Base-by-base conservation (phyloP, 139 green algal genomes). In the Yamagishiella unicocca region DNA sequence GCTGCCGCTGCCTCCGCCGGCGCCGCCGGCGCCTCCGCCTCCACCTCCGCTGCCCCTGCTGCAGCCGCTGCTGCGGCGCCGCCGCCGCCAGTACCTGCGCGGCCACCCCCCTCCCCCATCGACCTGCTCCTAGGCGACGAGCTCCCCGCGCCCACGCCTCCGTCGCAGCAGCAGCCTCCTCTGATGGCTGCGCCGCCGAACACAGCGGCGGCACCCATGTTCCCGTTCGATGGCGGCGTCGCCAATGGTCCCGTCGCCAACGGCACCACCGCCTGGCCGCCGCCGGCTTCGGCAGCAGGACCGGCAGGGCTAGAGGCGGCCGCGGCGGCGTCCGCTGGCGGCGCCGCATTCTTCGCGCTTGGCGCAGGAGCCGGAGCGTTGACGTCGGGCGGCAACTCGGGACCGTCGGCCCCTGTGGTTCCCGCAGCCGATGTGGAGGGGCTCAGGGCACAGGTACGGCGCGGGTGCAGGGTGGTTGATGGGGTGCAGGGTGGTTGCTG, bases 91-190 rank as follows among this genome's bases (percentile, higher is more conserved):
- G 33, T 40, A 1, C 72, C 78, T 25, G 29, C 78, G 1, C 42
- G n/a, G 38, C 77, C 77, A 6, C 53, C 79, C 19, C 79, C 79
- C 38, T 64, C 40, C 22, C 38, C 58, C 9, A 53, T 85, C 7
- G 79, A 85, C 61, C 61, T 85, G 19, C 79, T 85, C 12, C 78
- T 85, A 1, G 79, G 79, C 3, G 79, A 85, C 40, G 79, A 85
- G 42, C 25, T 85, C 35, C 76, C 76, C 12, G 24, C 76, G 17
- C 58, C 77, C 27, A 29, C 76, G 2, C 76, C 67, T 10, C 31
- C 70, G 38, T 6, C 67, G 8, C 31, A 38, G n/a, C n/a, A 22
- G n/a, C 24, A 38, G 7, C 25, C 40, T 38, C 38, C 70, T 25
- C 24, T 40, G 22, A 50, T 35, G 67, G 67, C 35, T n/a, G 14